A percentile compares a stretch with the other conserved stretches of the same genome.
These are phyloP conservation scores for Pyrenochaeta sp. DNA, from an alignment of 2,329 filamentous ascomycete species.

Conservation along the genomic window DNA sequence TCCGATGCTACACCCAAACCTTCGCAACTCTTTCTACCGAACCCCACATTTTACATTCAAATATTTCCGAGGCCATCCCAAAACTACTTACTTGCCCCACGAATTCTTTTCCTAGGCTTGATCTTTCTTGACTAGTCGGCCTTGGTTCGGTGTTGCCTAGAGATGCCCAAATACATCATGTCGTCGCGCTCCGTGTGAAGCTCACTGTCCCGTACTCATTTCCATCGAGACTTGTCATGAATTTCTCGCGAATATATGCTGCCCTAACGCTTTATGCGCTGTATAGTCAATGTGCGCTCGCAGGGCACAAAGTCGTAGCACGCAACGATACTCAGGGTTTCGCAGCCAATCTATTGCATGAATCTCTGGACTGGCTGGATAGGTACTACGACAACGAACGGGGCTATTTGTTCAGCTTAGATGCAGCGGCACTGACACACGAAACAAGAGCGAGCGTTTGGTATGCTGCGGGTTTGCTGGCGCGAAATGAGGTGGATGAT, in stretches of 20 bases:
- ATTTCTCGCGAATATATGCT: slow-evolving; percentile 5
- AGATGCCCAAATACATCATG: slow-evolving; percentile 8
- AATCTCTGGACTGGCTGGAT: slow-evolving; percentile 66
- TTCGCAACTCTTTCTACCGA: slow-evolving; percentile 24
- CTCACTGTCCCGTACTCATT: not conserved
- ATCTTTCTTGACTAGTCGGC: not conserved
- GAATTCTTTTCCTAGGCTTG: slow-evolving; percentile 9
- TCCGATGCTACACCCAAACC: slow-evolving; percentile 3
- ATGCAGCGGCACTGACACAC: slow-evolving; percentile 60
- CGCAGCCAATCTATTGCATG: slow-evolving; percentile 38
- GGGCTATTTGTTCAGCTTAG: slow-evolving; percentile 63
- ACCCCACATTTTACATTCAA: slow-evolving; percentile 19
- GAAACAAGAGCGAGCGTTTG: slow-evolving; percentile 66
- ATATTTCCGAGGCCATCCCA: slow-evolving; percentile 18
- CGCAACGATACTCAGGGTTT: slow-evolving; percentile 28
- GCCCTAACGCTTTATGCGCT: slow-evolving; percentile 22
- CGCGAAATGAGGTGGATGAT: slow-evolving; percentile 62
- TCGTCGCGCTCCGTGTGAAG: not conserved
- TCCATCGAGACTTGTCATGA: not conserved
- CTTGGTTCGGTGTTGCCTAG: not conserved
- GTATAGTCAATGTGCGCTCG: slow-evolving; percentile 11
- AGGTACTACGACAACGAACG: slow-evolving; percentile 61
- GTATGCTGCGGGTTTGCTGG: slow-evolving; percentile 67
- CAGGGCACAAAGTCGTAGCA: slow-evolving; percentile 10
- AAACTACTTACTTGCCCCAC: slow-evolving; percentile 12